Evolutionary conservation across 208 protist species (phyloP), one percentile per base, ranked within the genome.

Genomic region (Polymyxa betae): DNA sequence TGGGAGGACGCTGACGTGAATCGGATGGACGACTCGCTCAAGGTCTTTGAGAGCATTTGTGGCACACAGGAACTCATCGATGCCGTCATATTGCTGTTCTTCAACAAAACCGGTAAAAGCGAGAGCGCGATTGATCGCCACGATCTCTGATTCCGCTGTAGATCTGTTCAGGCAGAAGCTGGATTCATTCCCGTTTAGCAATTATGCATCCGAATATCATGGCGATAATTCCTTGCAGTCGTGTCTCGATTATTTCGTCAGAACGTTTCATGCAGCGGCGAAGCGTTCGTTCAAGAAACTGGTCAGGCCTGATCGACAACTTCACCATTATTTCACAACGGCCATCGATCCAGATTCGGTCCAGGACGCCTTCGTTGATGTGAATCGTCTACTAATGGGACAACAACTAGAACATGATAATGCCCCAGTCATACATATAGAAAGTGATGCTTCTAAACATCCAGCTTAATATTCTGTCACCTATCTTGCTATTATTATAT

Each of bases 281-380:
- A 12, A 5, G n/a, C 5, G 10, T 5, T 5, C 35, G n/a, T 82
- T 82, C n/a, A 35, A 5, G 72, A 45, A 35, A 35, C n/a, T 82
- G 5, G 72, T 5, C 35, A 5, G 72, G 16, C 72, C 72, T 35
- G 72, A 82, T 20, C n/a, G 40, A 35, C 72, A n/a, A 35, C 16
- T 82, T 12, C 35, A 5, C 72, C 5, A 12, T 82, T 12, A 45
- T 35, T 82, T 82, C 72, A 82, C 72, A 5, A 82, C 72, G 16
- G 72, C 72, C 12, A 43, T 82, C 72, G 72, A 82, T 82, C 72
- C 72, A 20, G n/a, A 35, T 82, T 45, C n/a, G 12, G 72, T 82
- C 72, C 5, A 82, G n/a, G 35, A 82, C 16, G 72, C 35, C 16
- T 82, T 82, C 72, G 16, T 20, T 38, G 72, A 82, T 16, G 72